Percentiles rank a stretch among this genome's conserved stretches.
Evolutionary conservation across 2,329 filamentous ascomycete species (phyloP).

Genomic region (Atkinsonella texensis): DNA sequence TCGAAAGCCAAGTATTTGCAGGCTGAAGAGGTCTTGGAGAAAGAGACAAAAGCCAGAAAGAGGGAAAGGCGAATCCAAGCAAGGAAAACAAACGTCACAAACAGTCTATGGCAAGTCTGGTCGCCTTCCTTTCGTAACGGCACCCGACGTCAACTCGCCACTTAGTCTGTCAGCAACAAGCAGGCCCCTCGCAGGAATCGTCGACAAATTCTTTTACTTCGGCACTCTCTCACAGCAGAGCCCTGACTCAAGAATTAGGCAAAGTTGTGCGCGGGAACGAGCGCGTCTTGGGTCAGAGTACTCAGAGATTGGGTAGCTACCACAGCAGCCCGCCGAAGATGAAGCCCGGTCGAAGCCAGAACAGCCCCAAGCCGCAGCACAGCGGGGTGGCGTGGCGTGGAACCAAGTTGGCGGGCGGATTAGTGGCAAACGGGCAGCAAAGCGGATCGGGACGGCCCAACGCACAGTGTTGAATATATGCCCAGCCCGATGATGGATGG

Average conservation of each 20-base stretch:
- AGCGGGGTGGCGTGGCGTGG: background rate
- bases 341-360: background rate
- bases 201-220: no score
- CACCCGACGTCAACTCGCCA: background rate
- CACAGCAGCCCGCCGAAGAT: background rate
- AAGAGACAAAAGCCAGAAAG: background rate
- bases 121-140: background rate
- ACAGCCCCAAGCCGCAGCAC: background rate
- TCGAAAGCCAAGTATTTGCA: background rate
- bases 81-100: background rate
- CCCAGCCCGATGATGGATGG: background rate
- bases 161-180: background rate
- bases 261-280: background rate
- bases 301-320: background rate
- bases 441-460: slow-evolving; percentile 6
- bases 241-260: background rate
- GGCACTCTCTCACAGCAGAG: background rate
- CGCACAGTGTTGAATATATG: background rate
- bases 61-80: background rate
- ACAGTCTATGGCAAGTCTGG: background rate
- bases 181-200: no score
- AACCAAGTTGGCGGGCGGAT: background rate
- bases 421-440: background rate
- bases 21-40: background rate
- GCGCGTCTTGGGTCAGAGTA: background rate